Evolutionary conservation across 1,139 yeast species (phyloP).

Genomic region (Pichia sp.): DNA sequence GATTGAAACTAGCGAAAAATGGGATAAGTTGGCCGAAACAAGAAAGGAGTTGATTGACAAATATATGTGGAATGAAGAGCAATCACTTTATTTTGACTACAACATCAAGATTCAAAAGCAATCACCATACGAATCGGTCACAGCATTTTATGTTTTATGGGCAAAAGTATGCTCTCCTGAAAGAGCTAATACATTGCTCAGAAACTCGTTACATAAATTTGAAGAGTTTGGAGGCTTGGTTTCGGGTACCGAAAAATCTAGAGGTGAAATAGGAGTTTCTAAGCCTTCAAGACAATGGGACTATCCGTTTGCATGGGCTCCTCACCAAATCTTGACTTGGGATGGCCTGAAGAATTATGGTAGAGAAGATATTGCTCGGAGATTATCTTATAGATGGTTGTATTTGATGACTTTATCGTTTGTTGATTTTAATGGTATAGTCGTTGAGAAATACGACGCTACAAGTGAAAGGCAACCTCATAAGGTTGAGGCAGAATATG

Average conservation of each 20-base stretch:
- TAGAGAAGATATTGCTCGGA: slow-evolving; percentile 54
- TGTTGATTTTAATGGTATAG: slow-evolving; percentile 92
- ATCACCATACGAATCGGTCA: slow-evolving; percentile 77
- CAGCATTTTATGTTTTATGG: slow-evolving; percentile 93
- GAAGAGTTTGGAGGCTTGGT: slow-evolving; percentile 89
- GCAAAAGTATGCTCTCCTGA: slow-evolving; percentile 65
- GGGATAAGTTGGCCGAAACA: slow-evolving; percentile 54
- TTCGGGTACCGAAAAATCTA: slow-evolving; percentile 73
- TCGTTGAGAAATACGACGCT: slow-evolving; percentile 93
- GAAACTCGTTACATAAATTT: slow-evolving; percentile 59
- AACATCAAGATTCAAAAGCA: slow-evolving; percentile 56
- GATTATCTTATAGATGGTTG: slow-evolving; percentile 84
- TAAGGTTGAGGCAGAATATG: slow-evolving; percentile 92
- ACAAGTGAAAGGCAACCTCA: slow-evolving; percentile 82
- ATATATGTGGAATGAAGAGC: slow-evolving; percentile 80
- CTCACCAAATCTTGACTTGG: slow-evolving; percentile 96
- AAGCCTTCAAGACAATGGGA: slow-evolving; percentile 97
- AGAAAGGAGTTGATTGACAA: slow-evolving; percentile 59
- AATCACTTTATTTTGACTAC: slow-evolving; percentile 81
- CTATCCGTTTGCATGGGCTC: slow-evolving; percentile 98
- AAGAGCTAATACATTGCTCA: slow-evolving; percentile 68
- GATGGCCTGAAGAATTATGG: slow-evolving; percentile 76
- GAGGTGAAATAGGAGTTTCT: slow-evolving; percentile 66
- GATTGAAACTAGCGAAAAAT: slow-evolving; percentile 47
- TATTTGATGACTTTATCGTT: slow-evolving; percentile 86